Conservation (phyloP, 768 basidiomycete species). For the Lactarius evosmus region DNA sequence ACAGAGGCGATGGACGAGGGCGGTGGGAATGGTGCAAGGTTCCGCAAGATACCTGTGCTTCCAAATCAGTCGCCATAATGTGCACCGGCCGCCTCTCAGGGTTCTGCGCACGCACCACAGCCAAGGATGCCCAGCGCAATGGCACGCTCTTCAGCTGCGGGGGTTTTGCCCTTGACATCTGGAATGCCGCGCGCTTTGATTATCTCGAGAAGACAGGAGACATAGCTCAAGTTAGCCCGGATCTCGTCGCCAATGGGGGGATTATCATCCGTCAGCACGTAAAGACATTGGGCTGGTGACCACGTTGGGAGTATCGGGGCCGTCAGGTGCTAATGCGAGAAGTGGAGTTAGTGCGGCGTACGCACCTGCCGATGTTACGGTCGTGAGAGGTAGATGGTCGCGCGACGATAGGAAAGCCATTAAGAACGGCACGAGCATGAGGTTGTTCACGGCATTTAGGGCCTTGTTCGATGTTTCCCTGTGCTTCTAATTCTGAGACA, state of each 20-base stretch:
- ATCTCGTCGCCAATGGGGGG: conserved; percentile 65
- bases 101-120: conserved; percentile 50
- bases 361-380: conserved; percentile 78
- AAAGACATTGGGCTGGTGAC: conserved; percentile 78
- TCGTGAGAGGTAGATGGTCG: conserved; percentile 61
- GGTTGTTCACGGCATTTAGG: conserved; percentile 78
- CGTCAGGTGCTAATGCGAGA: neutral
- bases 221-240: conserved; percentile 55
- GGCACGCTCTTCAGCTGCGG: conserved; percentile 48
- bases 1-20: conserved; percentile 56
- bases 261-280: conserved; percentile 92
- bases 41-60: conserved; percentile 66
- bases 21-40: conserved; percentile 73
- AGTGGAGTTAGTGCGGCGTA: conserved; percentile 9
- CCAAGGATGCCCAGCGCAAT: conserved; percentile 62
- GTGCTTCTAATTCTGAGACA: conserved; percentile 27
- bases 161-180: conserved; percentile 39
- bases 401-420: conserved; percentile 83
- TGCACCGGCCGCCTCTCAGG: neutral
- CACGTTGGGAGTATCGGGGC: neutral
- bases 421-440: conserved; percentile 75
- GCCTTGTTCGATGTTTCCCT: conserved; percentile 95
- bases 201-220: conserved; percentile 63
- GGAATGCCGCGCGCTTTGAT: conserved; percentile 39
- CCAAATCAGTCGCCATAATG: conserved; percentile 9